Evolutionary conservation across 2,329 filamentous ascomycete species (phyloP), one percentile per base, ranked within the genome.

Genomic region (Neofusicoccum laricinum): DNA sequence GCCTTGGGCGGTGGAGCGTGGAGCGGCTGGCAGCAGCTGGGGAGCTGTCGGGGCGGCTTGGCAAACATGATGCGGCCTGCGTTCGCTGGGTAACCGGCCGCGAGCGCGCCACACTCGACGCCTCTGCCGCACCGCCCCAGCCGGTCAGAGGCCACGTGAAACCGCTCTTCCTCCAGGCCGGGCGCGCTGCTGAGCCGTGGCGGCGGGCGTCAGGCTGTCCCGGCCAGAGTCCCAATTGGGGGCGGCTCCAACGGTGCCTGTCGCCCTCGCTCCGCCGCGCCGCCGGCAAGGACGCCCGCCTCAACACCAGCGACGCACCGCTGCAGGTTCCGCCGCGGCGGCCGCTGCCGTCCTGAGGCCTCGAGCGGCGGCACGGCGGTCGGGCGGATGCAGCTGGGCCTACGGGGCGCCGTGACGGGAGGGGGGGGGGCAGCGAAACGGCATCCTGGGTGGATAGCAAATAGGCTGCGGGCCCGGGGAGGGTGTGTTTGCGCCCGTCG

Each of bases 21-120:
- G 51, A 55, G 50, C 51, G 51, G 45, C 36, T 40, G 46, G 46
- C 46, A 63, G 61, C 49, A 53, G 43, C 41, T 59, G 41, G 12
- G 15, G 25, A 32, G 53, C 53, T 34, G 41, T 59, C n/a, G 55
- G 55, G 40, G 8, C 2, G 43, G 25, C 48, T 55, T 45, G 61
- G 61, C 50, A 55, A 55, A 63, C 61, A 63, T 46, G 48, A 49
- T 41, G 34, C 59, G 59, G 59, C 59, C 30, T 43, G 40, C 61
- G 61, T 63, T 63, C 61, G 61, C 61, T 38, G 61, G 61, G 61
- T 63, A 63, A 63, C 61, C 38, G 30, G 15, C 40, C 40, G 40
- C 21, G 30, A 48, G 6, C 49, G 6, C 49, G 59, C 59, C 59
- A 51, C 46, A 19, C 10, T 10, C 58, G 17, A 17, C 46, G 46